Evolutionary conservation across 345 rosid genomes (phyloP).

Genomic region (Rhizophora apiculata): DNA sequence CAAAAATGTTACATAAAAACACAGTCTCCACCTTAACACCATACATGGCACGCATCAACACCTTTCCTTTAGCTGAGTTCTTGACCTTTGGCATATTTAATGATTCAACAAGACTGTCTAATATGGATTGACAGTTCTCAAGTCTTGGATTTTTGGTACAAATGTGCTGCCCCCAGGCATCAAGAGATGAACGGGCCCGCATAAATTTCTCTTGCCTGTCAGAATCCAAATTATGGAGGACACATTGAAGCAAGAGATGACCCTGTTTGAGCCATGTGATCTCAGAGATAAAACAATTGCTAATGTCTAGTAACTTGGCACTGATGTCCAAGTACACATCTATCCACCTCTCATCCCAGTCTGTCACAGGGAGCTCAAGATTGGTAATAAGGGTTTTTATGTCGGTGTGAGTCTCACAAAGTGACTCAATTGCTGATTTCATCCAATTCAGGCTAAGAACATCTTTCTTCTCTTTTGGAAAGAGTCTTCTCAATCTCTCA

Average conservation of each 20-base stretch:
- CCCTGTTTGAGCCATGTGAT: conserved; percentile 72
- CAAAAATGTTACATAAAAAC: conserved; percentile 66
- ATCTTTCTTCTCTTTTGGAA: conserved; percentile 54
- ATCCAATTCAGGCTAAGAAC: conserved; percentile 79
- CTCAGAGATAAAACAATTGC: conserved; percentile 77
- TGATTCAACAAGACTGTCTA: conserved; percentile 52
- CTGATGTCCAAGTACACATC: conserved; percentile 85
- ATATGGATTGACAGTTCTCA: conserved; percentile 51
- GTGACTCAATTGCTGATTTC: conserved; percentile 74
- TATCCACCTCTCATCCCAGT: conserved; percentile 94
- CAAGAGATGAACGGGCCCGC: conserved; percentile 59
- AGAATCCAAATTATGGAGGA: conserved; percentile 56
- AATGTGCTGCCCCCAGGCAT: conserved; percentile 73
- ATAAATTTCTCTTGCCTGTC: conserved; percentile 41
- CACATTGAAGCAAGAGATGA: conserved; percentile 71
- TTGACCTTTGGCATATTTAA: conserved; percentile 73
- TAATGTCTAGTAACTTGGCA: conserved; percentile 77
- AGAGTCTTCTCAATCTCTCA: conserved; percentile 57
- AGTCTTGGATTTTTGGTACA: conserved; percentile 59
- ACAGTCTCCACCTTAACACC: conserved; percentile 81
- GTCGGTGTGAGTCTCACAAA: conserved; percentile 64
- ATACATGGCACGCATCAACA: conserved; percentile 81
- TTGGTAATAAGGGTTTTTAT: conserved; percentile 62
- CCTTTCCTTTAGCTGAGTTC: conserved; percentile 83
- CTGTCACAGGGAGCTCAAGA: conserved; percentile 75